Conservation (phyloP, 805 yeast species). For the Spathaspora gorwiae region DNA sequence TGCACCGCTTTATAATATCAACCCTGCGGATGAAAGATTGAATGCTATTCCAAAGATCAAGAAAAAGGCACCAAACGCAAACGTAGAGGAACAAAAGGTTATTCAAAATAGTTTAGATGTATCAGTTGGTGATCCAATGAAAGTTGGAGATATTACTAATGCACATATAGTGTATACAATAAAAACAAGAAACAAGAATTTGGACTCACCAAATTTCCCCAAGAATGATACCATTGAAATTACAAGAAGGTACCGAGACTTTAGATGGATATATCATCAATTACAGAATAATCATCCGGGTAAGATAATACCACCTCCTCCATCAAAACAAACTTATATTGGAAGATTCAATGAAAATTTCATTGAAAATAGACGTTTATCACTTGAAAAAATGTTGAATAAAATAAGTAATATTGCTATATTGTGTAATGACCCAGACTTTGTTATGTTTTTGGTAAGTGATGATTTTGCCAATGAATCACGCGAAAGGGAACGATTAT, state of each 20-base stretch:
- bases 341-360: conserved; percentile 90
- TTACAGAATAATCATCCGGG: conserved; percentile 87
- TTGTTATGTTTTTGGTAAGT: conserved; percentile 71
- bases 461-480: conserved; percentile 65
- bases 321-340: conserved; percentile 89
- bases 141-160: conserved; percentile 84
- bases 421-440: conserved; percentile 70
- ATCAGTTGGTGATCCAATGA: conserved; percentile 83
- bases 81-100: conserved; percentile 5
- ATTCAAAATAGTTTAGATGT: conserved; percentile 45
- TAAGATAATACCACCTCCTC: conserved; percentile 81
- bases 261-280: conserved; percentile 91
- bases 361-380: conserved; percentile 77
- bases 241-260: conserved; percentile 83
- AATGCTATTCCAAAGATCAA: conserved; percentile 3
- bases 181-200: conserved; percentile 52
- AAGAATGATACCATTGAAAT: conserved; percentile 45
- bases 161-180: conserved; percentile 88
- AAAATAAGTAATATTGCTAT: conserved; percentile 57
- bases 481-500: conserved; percentile 60
- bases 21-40: background rate
- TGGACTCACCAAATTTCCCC: conserved; percentile 21
- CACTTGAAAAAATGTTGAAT: conserved; percentile 79
- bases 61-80: conserved; percentile 1
- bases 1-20: conserved; percentile 50